Conservation (phyloP, 306 rosid species). For the Pyrus betulifolia region DNA sequence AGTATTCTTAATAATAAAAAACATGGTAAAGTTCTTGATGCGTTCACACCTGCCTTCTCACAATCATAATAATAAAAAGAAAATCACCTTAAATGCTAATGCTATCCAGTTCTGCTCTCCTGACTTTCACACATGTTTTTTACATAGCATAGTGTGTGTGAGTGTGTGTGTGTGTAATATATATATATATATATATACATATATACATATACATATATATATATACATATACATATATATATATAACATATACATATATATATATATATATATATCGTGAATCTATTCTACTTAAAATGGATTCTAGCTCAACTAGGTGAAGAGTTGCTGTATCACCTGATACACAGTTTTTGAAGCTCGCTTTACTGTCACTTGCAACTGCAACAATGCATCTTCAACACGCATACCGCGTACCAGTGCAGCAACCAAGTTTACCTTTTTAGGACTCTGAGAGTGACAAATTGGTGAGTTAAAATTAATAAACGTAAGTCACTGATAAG, state of each 20-base stretch:
- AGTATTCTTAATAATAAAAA: not conserved
- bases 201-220: no score
- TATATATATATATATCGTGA: not conserved
- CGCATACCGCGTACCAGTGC: constrained; percentile 95
- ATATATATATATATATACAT: no score
- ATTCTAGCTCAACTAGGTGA: not conserved
- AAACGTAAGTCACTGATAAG: not conserved
- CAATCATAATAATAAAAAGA: not conserved
- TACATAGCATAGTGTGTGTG: not conserved
- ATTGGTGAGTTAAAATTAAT: not conserved
- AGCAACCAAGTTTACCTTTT: constrained; percentile 93
- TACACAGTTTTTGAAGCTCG: constrained; percentile 90
- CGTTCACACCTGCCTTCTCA: not conserved
- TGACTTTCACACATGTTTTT: not conserved
- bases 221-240: no score
- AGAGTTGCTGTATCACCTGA: constrained; percentile 46
- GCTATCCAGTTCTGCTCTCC: not conserved
- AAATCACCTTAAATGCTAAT: not conserved
- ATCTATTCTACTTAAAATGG: not conserved
- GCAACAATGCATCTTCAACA: constrained; percentile 92
- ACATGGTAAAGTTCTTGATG: not conserved
- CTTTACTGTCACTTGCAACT: constrained; percentile 78
- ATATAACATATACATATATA: no score
- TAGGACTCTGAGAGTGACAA: constrained; percentile 58
- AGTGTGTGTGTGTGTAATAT: no score